These are phyloP conservation scores for Pyricularia grisea DNA, from an alignment of 2,329 filamentous ascomycete genomes.

Conservation along the genomic window DNA sequence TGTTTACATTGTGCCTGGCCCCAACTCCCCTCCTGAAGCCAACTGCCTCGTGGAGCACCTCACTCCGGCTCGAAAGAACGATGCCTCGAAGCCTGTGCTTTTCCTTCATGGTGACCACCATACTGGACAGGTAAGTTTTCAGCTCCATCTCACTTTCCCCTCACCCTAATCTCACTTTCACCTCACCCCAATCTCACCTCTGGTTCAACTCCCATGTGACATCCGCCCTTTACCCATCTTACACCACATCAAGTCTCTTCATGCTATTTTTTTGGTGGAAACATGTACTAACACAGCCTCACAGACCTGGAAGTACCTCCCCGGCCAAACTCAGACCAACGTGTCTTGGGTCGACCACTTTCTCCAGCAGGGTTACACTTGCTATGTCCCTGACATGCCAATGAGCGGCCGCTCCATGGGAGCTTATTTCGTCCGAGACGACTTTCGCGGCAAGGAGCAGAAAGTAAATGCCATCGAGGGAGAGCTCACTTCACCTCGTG, in stretches of 20 bases:
- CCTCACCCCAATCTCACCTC: not conserved
- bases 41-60: not conserved
- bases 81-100: conserved; percentile 4
- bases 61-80: not conserved
- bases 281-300: not conserved
- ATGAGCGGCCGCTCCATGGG: not conserved
- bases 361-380: not conserved
- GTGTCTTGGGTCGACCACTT: not conserved
- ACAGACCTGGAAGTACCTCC: not conserved
- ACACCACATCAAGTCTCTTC: too few relatives aligned
- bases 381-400: not conserved
- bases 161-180: not conserved
- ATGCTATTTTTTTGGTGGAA: too few relatives aligned
- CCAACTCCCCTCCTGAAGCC: not conserved
- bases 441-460: too few relatives aligned
- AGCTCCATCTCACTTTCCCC: not conserved
- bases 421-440: not conserved
- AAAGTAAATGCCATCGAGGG: not conserved
- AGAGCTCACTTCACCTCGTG: not conserved
- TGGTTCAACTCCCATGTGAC: not conserved
- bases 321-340: not conserved
- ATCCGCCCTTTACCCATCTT: too few relatives aligned
- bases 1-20: not conserved
- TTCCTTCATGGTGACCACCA: conserved; percentile 10
- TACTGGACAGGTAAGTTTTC: conserved; percentile 6